Conservation (phyloP, 1,284 basidiomycete species). For the Puccinia triticina region DNA sequence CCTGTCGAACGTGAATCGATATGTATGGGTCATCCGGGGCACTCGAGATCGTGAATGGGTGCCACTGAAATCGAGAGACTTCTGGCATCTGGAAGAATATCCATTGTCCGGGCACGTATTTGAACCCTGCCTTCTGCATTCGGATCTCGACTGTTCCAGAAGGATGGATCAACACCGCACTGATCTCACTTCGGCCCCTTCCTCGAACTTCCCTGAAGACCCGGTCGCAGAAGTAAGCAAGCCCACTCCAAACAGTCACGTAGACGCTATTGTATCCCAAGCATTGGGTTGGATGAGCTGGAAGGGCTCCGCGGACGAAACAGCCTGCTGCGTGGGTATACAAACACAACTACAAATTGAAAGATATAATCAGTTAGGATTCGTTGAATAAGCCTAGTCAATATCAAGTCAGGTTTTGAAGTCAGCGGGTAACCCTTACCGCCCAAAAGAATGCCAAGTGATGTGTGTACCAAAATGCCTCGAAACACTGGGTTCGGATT, state of each 20-base stretch:
- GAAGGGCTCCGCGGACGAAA: conserved; percentile 75
- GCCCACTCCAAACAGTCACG: conserved; percentile 81
- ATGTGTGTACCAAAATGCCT: conserved; percentile 90
- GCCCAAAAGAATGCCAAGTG: conserved; percentile 89
- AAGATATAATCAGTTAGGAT: not conserved
- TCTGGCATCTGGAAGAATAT: conserved; percentile 83
- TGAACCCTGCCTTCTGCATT: conserved; percentile 82
- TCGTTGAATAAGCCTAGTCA: conserved; percentile 17
- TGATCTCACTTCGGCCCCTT: conserved; percentile 72
- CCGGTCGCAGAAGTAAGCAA: conserved; percentile 81
- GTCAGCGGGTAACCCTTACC: conserved; percentile 62
- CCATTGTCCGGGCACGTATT: conserved; percentile 87
- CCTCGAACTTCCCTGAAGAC: conserved; percentile 77
- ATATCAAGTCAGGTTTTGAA: not conserved
- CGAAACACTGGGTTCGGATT: conserved; percentile 81
- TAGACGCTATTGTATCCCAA: conserved; percentile 83
- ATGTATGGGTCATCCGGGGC: conserved; percentile 87
- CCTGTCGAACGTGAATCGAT: conserved; percentile 84
- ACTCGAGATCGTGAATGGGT: conserved; percentile 85
- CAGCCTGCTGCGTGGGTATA: conserved; percentile 87
- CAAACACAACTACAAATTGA: conserved; percentile 63
- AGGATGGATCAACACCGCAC: conserved; percentile 65
- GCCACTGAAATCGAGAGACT: conserved; percentile 76
- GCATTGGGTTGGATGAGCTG: conserved; percentile 73
- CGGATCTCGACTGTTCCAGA: conserved; percentile 84